phyloP scores from a whole-genome alignment of 352 stramenopile species.

The Blastocystis sp. region DNA sequence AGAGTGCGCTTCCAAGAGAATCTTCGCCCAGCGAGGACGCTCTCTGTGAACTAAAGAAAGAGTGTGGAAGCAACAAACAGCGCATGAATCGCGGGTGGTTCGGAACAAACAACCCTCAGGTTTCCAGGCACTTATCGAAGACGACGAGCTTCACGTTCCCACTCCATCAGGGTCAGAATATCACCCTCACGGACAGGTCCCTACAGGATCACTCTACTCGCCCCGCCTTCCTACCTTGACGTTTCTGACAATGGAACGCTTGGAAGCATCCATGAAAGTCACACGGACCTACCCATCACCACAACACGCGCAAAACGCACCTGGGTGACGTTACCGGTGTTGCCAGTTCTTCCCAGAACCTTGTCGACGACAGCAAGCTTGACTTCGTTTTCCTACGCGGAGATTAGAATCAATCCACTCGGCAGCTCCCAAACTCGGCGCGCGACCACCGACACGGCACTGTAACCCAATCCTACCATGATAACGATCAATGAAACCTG shows the following conservation, averaged over 20 bases:
- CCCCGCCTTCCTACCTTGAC: constrained; percentile 98
- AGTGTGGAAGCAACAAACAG: no score
- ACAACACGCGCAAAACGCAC: constrained; percentile 54
- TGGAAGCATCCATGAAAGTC: constrained; percentile 97
- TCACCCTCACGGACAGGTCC: constrained; percentile 78
- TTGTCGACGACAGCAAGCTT: constrained; percentile 97
- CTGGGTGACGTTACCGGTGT: constrained; percentile 99
- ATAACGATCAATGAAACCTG: constrained; percentile 66
- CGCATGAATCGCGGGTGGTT: not conserved
- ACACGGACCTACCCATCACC: constrained; percentile 79
- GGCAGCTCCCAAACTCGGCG: not conserved
- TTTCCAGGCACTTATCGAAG: constrained; percentile 84
- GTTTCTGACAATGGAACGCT: constrained; percentile 98
- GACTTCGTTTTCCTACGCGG: constrained; percentile 75
- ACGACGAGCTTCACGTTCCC: constrained; percentile 96
- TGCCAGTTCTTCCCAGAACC: constrained; percentile 97
- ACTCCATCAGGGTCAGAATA: constrained; percentile 98
- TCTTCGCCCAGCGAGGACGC: no score
- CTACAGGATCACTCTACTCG: not conserved
- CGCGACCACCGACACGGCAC: not conserved
- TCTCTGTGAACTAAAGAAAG: no score
- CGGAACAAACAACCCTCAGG: constrained; percentile 43
- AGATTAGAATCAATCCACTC: constrained; percentile 29
- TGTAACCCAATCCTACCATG: constrained; percentile 31
- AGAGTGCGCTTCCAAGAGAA: no score